Conservation (phyloP, 164 flowering plant genomes). For the Pachysandra terminalis region DNA sequence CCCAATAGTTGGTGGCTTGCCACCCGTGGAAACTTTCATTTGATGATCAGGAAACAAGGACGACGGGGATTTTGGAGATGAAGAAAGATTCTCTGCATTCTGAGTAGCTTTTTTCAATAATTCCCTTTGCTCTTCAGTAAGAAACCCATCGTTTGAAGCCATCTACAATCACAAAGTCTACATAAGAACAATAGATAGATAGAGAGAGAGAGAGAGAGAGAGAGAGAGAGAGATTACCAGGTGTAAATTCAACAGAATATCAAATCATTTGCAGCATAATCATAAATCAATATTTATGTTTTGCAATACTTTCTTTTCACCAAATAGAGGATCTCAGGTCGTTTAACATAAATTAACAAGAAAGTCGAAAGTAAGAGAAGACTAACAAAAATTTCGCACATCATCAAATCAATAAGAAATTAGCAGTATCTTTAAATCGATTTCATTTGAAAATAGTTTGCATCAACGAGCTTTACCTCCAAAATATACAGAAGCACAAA, state of each 20-base stretch:
- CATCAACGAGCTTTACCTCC: not conserved
- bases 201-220: too few species aligned
- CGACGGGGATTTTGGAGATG: constrained; percentile 64
- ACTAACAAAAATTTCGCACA: too few species aligned
- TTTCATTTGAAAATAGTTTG: not conserved
- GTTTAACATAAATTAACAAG: not conserved
- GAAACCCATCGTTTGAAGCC: constrained; percentile 83
- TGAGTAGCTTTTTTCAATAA: constrained; percentile 56
- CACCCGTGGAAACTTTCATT: constrained; percentile 55
- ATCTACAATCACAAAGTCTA: constrained; percentile 28
- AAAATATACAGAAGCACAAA: too few species aligned
- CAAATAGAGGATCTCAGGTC: too few species aligned
- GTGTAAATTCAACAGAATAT: not conserved
- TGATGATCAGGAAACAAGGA: constrained; percentile 54
- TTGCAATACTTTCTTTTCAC: too few species aligned
- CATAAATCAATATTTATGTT: too few species aligned
- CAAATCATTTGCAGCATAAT: too few species aligned
- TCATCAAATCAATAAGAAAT: not conserved
- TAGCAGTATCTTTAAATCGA: not conserved
- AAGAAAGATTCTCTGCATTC: constrained; percentile 59
- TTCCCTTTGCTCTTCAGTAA: constrained; percentile 88
- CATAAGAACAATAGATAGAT: not conserved
- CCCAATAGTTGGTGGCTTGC: constrained; percentile 46
- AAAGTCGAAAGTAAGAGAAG: too few species aligned
- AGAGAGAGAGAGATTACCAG: not conserved